These are phyloP conservation scores for Sequoiadendron giganteum DNA, from an alignment of 75 land plant species.

Conservation along the genomic window DNA sequence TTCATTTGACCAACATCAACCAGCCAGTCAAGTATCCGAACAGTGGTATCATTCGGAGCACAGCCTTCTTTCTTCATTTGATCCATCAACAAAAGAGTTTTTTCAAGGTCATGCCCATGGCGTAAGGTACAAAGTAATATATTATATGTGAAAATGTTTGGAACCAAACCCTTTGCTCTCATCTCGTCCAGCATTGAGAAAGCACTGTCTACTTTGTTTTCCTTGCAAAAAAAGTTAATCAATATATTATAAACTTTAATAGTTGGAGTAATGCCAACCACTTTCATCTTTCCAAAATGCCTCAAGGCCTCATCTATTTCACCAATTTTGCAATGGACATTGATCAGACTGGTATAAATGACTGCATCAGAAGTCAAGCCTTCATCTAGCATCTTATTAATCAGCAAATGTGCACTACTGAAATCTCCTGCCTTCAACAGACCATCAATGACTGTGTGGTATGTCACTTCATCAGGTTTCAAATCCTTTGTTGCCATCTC, in stretches of 20 bases:
- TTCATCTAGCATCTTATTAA: conserved; percentile 41
- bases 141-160: conserved; percentile 30
- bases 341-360: conserved; percentile 54
- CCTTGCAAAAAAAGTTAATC: conserved; percentile 41
- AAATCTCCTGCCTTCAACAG: conserved; percentile 45
- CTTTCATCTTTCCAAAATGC: conserved; percentile 32
- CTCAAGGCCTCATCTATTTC: conserved; percentile 14
- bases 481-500: conserved; percentile 40
- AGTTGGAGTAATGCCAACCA: conserved; percentile 21
- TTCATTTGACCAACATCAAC: background rate
- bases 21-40: conserved; percentile 28
- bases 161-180: conserved; percentile 27
- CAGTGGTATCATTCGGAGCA: conserved; percentile 45
- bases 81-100: conserved; percentile 45
- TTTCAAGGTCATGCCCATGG: conserved; percentile 23
- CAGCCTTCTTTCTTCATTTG: conserved; percentile 52
- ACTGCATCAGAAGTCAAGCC: conserved; percentile 46
- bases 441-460: conserved; percentile 45
- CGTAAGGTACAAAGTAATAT: conserved; percentile 26
- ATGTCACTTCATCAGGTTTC: conserved; percentile 43
- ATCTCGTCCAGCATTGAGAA: conserved; percentile 26
- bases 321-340: too few relatives aligned
- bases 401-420: conserved; percentile 24
- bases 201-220: conserved; percentile 30
- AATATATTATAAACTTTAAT: conserved; percentile 34